phyloP scores from a whole-genome alignment of 305 asterid genomes.

The Rubia occidens region DNA sequence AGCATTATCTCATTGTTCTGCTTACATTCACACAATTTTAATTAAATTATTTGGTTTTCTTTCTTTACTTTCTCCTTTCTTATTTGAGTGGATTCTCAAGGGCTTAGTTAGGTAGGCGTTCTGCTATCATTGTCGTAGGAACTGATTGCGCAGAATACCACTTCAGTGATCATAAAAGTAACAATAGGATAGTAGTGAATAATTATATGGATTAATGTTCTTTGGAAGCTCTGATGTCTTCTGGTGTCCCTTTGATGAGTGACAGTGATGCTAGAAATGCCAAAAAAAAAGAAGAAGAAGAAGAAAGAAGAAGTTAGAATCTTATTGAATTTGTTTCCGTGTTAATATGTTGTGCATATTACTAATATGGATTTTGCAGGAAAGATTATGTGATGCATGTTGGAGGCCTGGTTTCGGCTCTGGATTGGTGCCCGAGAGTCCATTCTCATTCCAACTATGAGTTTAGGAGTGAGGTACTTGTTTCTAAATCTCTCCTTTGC shows the following conservation, averaged over 20 bases:
- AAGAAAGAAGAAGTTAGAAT: neutral
- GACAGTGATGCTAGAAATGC: neutral
- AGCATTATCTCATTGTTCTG: neutral
- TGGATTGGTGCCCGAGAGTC: constrained; percentile 91
- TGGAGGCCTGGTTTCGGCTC: constrained; percentile 87
- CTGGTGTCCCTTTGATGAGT: neutral
- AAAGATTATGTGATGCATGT: constrained; percentile 66
- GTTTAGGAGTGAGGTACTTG: constrained; percentile 54
- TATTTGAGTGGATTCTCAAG: neutral
- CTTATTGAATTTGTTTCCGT: neutral
- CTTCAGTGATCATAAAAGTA: neutral
- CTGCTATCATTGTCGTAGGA: neutral
- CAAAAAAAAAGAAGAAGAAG: neutral
- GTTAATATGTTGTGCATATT: constrained; percentile 17
- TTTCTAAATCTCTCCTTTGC: constrained; percentile 7
- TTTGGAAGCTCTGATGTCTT: neutral
- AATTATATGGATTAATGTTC: neutral
- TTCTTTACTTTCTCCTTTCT: neutral
- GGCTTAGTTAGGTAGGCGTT: neutral
- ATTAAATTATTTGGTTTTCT: neutral
- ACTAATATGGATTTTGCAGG: constrained; percentile 38
- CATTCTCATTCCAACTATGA: constrained; percentile 29
- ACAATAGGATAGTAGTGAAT: neutral
- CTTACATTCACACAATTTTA: neutral
- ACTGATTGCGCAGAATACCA: neutral